Evolutionary conservation across 495 filamentous ascomycete genomes (phyloP), one percentile per base, ranked within the genome.

Genomic region (Haplographium delicatum): DNA sequence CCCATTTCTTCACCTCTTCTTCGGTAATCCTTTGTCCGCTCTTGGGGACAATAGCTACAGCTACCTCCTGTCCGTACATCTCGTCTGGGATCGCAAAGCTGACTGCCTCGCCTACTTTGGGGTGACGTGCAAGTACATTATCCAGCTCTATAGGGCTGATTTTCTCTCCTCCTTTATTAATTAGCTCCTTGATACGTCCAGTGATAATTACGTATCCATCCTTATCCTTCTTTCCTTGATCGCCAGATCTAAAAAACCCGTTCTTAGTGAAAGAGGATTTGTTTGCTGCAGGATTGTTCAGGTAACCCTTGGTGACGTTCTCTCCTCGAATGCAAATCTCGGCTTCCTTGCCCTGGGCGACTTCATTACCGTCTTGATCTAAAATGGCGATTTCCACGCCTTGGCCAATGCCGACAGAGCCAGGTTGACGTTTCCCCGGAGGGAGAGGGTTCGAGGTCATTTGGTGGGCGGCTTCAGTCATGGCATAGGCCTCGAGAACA

Each of bases 391-490:
- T 72, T 51, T 91, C 85, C 5, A 94, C 86, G 44, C 88, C 88
- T 65, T 90, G 85, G 9, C 85, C 85, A 11, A 90, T 56, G 1
- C 88, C 88, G 0, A 93, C 88, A 38, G 83, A 84, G 15, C 88
- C 88, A 0, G 88, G 88, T 63, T 81, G 78, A 47, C 87, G 78
- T 64, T 82, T 81, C 18, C 65, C 76, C 1, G 84, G 81, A 0
- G 88, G 86, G 0, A 91, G 75, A 18, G 88, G 88, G 70, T 91
- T 93, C 44, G 83, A 87, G 9, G 87, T 88, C 84, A 94, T 91
- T 61, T 91, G 88, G 65, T 91, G 88, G 8, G 88, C 83, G 19
- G 85, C 88, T 68, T 94, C 88, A 23, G 88, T 94, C 88, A 94
- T 94, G 50, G 88, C 88, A 65, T 94, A 94, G 10, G 88, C 88